These are phyloP conservation scores for Taphrina wiesneri DNA, from an alignment of 1,139 yeast species.

Conservation along the genomic window DNA sequence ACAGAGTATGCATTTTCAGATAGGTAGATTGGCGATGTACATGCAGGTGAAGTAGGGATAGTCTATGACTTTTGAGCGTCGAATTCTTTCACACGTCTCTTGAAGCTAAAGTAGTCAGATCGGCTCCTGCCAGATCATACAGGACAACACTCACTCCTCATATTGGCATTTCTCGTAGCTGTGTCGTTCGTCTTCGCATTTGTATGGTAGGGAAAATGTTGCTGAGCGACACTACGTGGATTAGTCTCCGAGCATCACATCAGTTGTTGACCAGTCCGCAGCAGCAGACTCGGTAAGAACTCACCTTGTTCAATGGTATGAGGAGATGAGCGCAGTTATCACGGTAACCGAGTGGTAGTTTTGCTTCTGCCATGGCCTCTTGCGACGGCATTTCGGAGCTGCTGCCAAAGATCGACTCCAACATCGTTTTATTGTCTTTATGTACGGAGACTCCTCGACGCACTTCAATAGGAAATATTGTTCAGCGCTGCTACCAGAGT, in stretches of 20 bases:
- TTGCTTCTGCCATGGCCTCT: conserved; percentile 79
- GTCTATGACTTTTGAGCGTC: conserved; percentile 19
- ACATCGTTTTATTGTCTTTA: background rate
- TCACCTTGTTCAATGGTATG: conserved; percentile 58
- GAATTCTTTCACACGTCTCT: conserved; percentile 31
- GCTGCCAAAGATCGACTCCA: conserved; percentile 21
- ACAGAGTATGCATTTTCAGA: background rate
- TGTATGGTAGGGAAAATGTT: conserved; percentile 61
- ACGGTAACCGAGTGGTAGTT: conserved; percentile 78
- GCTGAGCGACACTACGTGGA: conserved; percentile 55
- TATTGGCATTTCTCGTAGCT: conserved; percentile 34
- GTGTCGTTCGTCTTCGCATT: conserved; percentile 50
- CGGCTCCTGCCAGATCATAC: background rate
- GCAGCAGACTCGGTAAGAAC: background rate
- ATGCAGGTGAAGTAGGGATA: background rate
- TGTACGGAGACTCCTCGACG: no score
- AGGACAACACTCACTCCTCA: conserved; percentile 13
- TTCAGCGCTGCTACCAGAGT: no score
- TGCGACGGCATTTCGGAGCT: conserved; percentile 21
- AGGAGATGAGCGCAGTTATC: conserved; percentile 82
- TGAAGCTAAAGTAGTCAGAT: conserved; percentile 21
- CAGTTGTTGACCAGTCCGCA: no score
- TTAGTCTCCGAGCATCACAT: background rate
- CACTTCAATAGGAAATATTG: no score
- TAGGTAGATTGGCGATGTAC: background rate